Evolutionary conservation across 108 stramenopile genomes (phyloP).

Genomic region (Schizochytrium sp.): DNA sequence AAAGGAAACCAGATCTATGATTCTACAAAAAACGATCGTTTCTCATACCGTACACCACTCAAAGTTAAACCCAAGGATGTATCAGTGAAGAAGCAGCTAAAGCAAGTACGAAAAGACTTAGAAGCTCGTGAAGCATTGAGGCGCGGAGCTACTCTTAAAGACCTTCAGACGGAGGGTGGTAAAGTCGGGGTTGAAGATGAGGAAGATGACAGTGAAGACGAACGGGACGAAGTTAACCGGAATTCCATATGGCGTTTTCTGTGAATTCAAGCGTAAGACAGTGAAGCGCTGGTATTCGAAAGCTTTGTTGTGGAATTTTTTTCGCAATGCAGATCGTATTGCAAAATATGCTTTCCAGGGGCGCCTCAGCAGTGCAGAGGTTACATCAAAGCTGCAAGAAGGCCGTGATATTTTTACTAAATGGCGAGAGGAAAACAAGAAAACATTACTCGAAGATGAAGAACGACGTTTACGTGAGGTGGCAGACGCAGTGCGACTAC

Average conservation of each 20-base stretch:
- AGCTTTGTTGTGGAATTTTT: not conserved
- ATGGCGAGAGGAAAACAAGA: not conserved
- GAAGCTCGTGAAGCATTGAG: not conserved
- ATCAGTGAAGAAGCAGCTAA: not conserved
- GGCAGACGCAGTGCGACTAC: slow-evolving; percentile 50
- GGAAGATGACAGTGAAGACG: no score
- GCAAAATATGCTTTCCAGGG: slow-evolving; percentile 15
- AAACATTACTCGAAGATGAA: not conserved
- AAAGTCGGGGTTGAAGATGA: no score
- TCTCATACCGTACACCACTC: not conserved
- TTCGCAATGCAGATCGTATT: not conserved
- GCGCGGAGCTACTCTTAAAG: not conserved
- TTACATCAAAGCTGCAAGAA: not conserved
- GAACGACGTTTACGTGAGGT: slow-evolving; percentile 9
- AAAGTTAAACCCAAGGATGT: not conserved
- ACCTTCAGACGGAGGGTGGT: not conserved
- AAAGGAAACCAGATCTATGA: not conserved
- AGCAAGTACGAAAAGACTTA: not conserved
- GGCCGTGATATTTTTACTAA: not conserved
- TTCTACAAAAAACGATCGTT: not conserved
- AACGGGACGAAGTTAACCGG: not conserved
- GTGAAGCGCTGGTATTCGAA: not conserved
- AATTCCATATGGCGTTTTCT: not conserved
- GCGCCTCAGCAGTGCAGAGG: not conserved
- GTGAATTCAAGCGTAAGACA: not conserved